These are phyloP conservation scores for Suhomyces pyralidae DNA, from an alignment of 805 yeast species.

Conservation along the genomic window DNA sequence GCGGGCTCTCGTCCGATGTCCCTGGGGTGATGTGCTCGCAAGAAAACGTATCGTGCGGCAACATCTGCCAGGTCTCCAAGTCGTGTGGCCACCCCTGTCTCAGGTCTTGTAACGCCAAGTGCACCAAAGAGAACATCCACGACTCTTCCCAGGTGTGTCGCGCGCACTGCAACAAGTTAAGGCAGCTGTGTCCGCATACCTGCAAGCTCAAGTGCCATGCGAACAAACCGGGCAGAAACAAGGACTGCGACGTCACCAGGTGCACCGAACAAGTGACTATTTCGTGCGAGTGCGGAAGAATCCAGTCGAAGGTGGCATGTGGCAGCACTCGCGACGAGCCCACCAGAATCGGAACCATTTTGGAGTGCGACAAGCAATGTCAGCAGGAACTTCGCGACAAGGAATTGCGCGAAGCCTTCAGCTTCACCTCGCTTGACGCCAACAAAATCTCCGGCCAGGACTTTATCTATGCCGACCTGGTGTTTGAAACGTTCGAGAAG, in stretches of 20 bases:
- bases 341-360: slow-evolving; percentile 31
- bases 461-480: slow-evolving; percentile 44
- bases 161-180: slow-evolving; percentile 52
- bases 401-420: slow-evolving; percentile 62
- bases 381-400: slow-evolving; percentile 56
- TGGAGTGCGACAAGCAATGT: slow-evolving; percentile 74
- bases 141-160: slow-evolving; percentile 48
- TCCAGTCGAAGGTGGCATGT: slow-evolving; percentile 49
- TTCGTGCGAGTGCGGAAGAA: slow-evolving; percentile 65
- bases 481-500: slow-evolving; percentile 45
- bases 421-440: slow-evolving; percentile 15
- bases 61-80: slow-evolving; percentile 28
- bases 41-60: slow-evolving; percentile 60
- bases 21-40: slow-evolving; percentile 71
- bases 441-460: slow-evolving; percentile 12
- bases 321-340: slow-evolving; percentile 42
- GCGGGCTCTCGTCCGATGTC: slow-evolving; percentile 51
- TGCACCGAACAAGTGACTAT: slow-evolving; percentile 53
- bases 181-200: slow-evolving; percentile 62
- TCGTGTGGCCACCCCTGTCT: slow-evolving; percentile 48
- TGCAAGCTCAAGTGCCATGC: slow-evolving; percentile 66
- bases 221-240: slow-evolving; percentile 31
- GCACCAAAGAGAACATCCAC: slow-evolving; percentile 61
- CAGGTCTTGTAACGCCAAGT: slow-evolving; percentile 54
- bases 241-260: slow-evolving; percentile 47